Base-by-base conservation (phyloP, 345 rosid genomes). In the Populus deltoides region DNA sequence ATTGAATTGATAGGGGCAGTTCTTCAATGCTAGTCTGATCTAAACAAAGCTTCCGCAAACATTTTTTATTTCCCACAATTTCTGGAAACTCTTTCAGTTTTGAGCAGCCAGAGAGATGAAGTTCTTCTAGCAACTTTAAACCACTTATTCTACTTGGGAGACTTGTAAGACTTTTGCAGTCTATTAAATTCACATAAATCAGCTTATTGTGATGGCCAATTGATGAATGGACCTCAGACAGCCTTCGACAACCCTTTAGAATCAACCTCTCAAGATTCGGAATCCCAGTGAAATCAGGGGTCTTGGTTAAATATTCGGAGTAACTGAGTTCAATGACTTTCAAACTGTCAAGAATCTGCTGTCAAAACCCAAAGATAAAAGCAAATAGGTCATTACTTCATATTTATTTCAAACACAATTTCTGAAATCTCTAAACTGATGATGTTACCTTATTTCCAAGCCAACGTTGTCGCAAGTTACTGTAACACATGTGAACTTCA, bases 1-100 rank as follows among this genome's bases (percentile, higher is more conserved):
- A 33, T 53, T 82, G 80, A 20, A 84, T n/a, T 0, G 90, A 78
- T 8, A 83, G 70, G 36, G 36, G 36, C 36, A 33, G 36, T 33
- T 33, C 36, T 33, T 33, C 36, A 33, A 33, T 33, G 36, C 36
- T 33, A 33, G 36, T 33, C 36, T 33, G 36, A 33, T 33, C 36
- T 33, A 33, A 33, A 33, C 36, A 33, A 33, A 33, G 36, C 36
- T 33, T 33, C 36, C 36, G 36, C 36, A 33, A 33, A 33, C 36
- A 33, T 39, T 73, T 33, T 33, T 33, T 33, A 33, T 33, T 33
- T 51, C 62, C 71, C 22, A 68, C 6, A 51, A 43, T 25, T 17
- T 71, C 71, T 17, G 81, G 76, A 13, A 72, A 63, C 67, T 36
- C 53, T 8, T 78, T 24, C n/a, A 78, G 75, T 25, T 33, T 55